Evolutionary conservation across 179 eudicot species (phyloP).

Genomic region (Spergularia azorica): DNA sequence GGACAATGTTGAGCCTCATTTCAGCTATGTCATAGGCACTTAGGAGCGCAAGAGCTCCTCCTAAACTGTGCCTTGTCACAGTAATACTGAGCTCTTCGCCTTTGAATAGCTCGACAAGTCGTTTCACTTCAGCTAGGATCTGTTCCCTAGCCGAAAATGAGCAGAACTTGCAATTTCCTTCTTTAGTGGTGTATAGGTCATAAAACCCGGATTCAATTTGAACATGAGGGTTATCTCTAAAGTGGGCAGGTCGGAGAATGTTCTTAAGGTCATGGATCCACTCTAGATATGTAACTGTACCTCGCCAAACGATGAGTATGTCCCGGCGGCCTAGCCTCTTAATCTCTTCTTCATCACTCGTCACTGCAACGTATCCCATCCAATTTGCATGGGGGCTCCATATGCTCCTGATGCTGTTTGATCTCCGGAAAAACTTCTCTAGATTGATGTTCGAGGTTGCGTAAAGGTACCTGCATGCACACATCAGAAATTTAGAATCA

Average conservation of each 20-base stretch:
- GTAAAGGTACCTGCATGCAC: slow-evolving; percentile 47
- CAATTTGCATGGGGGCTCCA: slow-evolving; percentile 93
- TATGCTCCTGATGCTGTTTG: slow-evolving; percentile 50
- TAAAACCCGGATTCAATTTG: slow-evolving; percentile 83
- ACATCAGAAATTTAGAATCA: slow-evolving; percentile 3
- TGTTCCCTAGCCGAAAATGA: slow-evolving; percentile 78
- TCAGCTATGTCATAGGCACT: slow-evolving; percentile 78
- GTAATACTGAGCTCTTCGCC: slow-evolving; percentile 71
- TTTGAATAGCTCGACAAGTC: slow-evolving; percentile 45
- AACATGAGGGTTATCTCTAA: slow-evolving; percentile 52
- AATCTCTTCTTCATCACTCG: slow-evolving; percentile 51
- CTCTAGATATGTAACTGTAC: slow-evolving; percentile 80
- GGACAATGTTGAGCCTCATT: slow-evolving; percentile 46
- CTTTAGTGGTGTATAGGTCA: slow-evolving; percentile 71
- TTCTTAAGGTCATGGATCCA: slow-evolving; percentile 85
- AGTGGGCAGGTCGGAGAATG: slow-evolving; percentile 64
- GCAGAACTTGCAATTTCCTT: slow-evolving; percentile 54
- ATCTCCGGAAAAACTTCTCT: slow-evolving; percentile 71
- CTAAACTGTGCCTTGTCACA: slow-evolving; percentile 75
- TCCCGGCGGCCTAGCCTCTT: slow-evolving; percentile 70
- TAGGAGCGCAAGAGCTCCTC: slow-evolving; percentile 64
- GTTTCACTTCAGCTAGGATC: slow-evolving; percentile 58
- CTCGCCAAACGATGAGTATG: slow-evolving; percentile 77
- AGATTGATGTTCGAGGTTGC: slow-evolving; percentile 84
- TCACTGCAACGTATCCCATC: slow-evolving; percentile 88